Base-by-base conservation (phyloP, 2,329 filamentous ascomycete genomes). In the Aspergillus phoenicis region DNA sequence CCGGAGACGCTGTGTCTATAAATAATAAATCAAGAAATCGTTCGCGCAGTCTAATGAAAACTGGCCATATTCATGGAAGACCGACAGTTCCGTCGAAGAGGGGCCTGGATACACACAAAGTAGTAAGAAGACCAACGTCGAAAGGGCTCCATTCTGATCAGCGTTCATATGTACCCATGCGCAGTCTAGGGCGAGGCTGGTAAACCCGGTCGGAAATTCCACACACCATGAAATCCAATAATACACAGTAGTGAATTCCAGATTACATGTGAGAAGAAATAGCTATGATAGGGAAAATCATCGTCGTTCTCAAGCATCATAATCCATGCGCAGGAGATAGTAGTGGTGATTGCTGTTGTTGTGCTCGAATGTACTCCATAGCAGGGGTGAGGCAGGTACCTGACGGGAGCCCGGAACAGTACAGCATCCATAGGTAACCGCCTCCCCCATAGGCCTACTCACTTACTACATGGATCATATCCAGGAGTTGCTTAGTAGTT, bases 131-230 rank as follows among this genome's bases (percentile, higher is more conserved):
- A 17, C 47, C 17, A 22, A 13, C 17, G 22, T 24, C 41, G 20
- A 22, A 45, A 45, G 41, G 17, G 41, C 41, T 45, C 41, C 41
- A 45, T 45, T 45, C 41, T 45, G 41, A 45, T 45, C 41, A 45
- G 41, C 20, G 41, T 20, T 45, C 20, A 13, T 5, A 45, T 45
- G 41, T 45, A 45, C 26, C 41, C 47, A 30, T 51, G 47, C 26
- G 47, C 47, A 28, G 47, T 33, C 47, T 51, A 30, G 47, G 47
- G 47, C 47, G 47, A 51, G 47, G 47, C 47, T 51, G 47, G 47
- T 45, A 45, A 45, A 45, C 22, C 26, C 24, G 26, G 47, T 51
- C 47, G 24, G 47, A 51, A 15, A 51, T 51, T 51, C 47, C 47
- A 51, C 26, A 30, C 15, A 28, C 26, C n/a, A 13, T 24, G 20